Percentiles rank a stretch among this genome's conserved stretches.
phyloP scores from a whole-genome alignment of 169 alveolate species.

The Amoebophrya sp. region DNA sequence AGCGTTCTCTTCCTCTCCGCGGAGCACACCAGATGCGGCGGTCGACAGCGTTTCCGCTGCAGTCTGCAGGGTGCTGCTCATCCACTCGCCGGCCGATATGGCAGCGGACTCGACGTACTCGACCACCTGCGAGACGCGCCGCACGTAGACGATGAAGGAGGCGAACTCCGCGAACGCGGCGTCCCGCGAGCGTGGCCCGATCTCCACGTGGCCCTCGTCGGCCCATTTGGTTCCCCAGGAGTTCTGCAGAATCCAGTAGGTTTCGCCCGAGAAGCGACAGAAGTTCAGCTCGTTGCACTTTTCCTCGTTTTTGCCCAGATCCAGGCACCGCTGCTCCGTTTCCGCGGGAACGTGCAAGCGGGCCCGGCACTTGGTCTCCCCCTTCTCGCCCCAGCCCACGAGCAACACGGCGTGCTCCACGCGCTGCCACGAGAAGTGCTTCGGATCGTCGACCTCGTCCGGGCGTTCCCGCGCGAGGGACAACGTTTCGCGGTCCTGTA shows the following conservation, averaged over 20 bases:
- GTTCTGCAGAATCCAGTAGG: background rate
- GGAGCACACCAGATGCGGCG: too few species aligned
- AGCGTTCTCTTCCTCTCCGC: too few species aligned
- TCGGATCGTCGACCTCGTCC: background rate
- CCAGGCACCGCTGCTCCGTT: background rate
- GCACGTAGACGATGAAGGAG: background rate
- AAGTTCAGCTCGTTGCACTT: background rate
- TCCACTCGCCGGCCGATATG: too few species aligned
- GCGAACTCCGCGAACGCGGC: background rate
- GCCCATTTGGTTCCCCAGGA: background rate
- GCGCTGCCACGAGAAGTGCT: background rate
- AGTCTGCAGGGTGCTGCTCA: too few species aligned
- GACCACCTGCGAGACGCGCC: background rate
- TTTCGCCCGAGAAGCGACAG: background rate
- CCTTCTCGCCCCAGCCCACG: background rate
- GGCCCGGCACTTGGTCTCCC: background rate
- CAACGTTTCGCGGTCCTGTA: background rate
- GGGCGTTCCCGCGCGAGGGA: background rate
- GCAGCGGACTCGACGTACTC: background rate
- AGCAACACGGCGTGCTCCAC: background rate
- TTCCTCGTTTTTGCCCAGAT: background rate
- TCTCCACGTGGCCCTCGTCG: background rate
- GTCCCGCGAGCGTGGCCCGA: background rate
- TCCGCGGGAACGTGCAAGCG: background rate
- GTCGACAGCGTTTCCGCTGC: too few species aligned